These are phyloP conservation scores for Venturia pyrina DNA, from an alignment of 2,329 filamentous ascomycete species.

Conservation along the genomic window DNA sequence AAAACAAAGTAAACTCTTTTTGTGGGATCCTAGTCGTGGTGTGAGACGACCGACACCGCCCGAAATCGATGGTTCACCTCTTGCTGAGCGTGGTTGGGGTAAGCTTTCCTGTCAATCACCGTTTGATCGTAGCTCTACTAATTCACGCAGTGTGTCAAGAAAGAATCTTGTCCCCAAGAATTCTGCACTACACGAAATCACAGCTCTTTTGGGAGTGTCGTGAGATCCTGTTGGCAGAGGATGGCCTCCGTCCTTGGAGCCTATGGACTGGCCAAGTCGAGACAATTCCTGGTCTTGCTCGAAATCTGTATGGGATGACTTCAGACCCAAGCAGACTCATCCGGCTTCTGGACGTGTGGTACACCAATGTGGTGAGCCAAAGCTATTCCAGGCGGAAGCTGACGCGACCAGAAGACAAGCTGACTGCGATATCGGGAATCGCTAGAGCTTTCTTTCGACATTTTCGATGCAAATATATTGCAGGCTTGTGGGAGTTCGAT, in stretches of 20 bases:
- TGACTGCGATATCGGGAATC: constrained; percentile 13
- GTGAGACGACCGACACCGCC: constrained; percentile 8
- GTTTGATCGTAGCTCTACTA: not conserved
- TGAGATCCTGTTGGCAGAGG: constrained; percentile 7
- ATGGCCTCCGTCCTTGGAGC: constrained; percentile 13
- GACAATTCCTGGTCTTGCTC: constrained; percentile 8
- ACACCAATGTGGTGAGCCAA: constrained; percentile 11
- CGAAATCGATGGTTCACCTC: constrained; percentile 11
- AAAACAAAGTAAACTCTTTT: not conserved
- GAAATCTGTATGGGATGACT: constrained; percentile 12
- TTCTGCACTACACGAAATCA: constrained; percentile 12
- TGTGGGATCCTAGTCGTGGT: constrained; percentile 13
- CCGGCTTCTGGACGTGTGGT: constrained; percentile 11
- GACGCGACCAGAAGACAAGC: constrained; percentile 11
- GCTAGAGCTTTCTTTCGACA: constrained; percentile 11
- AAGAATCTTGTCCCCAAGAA: constrained; percentile 14
- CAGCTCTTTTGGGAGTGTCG: constrained; percentile 15
- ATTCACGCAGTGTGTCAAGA: constrained; percentile 9
- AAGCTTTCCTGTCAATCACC: not conserved
- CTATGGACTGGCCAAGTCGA: constrained; percentile 5
- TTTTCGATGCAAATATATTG: constrained; percentile 11
- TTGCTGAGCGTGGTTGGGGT: constrained; percentile 13
- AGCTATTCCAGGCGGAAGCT: constrained; percentile 13
- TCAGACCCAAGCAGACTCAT: not conserved
- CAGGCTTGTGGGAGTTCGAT: constrained; percentile 11